Evolutionary conservation across 768 basidiomycete genomes (phyloP), one percentile per base, ranked within the genome.

Genomic region (Suillus americanus): DNA sequence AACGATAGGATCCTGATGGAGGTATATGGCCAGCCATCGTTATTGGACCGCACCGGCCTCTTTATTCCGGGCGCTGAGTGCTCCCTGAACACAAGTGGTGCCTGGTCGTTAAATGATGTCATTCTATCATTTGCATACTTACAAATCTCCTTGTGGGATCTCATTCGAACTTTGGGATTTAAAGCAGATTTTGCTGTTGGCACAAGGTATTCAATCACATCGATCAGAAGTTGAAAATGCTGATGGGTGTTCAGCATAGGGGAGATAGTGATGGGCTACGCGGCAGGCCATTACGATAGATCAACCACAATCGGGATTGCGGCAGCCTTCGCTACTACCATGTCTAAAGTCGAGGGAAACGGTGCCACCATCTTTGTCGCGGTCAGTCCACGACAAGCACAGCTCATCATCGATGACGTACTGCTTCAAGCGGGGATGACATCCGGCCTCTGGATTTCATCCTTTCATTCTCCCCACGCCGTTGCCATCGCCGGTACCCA

Each of bases 221-320:
- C 4, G 10, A 38, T 23, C 20, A 50, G n/a, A 62, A 61, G 3
- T 2, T 51, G 8, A 48, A 43, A 18, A 30, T 40, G 43, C 62
- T 75, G 55, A 70, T 53, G 16, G 20, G 13, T n/a, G 45, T 53
- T 12, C 28, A 62, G 23, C 70, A 68, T 68, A 66, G 76, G 77
- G 35, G 77, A 79, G 59, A 75, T 79, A 50, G 77, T 75, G 4
- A 79, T 78, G 71, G 71, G 76, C 48, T 79, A 79, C 33, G 76
- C 77, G 14, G 74, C 78, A 2, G 77, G 78, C 12, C 73, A 79
- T 28, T 75, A 75, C 45, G 70, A 78, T 50, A 77, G 71, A 55
- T 69, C 77, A 61, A 77, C 72, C 66, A 70, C 76, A 3, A 38
- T 79, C 40, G 77, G 74, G 43, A 70, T 78, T n/a, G 77, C 77